Evolutionary conservation across 148 eudicot species (phyloP), one percentile per base, ranked within the genome.

Genomic region (Vaccinium darrowii): DNA sequence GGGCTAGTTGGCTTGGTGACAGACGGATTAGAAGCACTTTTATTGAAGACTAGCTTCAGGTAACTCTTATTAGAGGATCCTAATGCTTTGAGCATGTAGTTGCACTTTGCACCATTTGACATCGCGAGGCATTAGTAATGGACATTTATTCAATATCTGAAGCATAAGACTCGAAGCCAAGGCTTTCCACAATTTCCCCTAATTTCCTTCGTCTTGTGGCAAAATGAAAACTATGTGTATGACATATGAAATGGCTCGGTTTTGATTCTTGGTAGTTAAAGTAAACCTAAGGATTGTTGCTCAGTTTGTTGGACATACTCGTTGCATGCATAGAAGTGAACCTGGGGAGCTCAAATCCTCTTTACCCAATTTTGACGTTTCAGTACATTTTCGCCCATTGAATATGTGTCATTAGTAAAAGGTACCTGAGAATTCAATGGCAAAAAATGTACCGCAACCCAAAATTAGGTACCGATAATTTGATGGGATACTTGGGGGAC

Each of bases 11-110:
- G 21, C 49, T 39, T 39, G 77, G 50, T 36, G 50, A 73, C 51
- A 21, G 52, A 36, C 12, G 18, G 27, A 39, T 75, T 47, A 8
- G 27, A 75, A 75, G 21, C 53, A 19, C 49, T 75, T 30, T 14
- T 33, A 49, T 33, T 33, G 36, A 4, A 72, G 76, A 63, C 8
- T 15, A 47, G 25, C 14, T 75, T 47, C 8, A 21, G 25, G 23
- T 75, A 19, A 75, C 53, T 75, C 78, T 75, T 75, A 54, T 47
- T 39, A 21, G 23, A 39, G n/a, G 6, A 75, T 8, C 21, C 51
- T 74, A 74, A 39, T 75, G 18, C 27, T 21, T 43, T 75, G 53
- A 75, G 78, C 78, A 16, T 75, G 53, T 47, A 53, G 78, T 75
- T 43, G 47, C 47, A 43, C 6, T 43, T 47, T 75, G 53, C 78